A percentile compares a stretch with the other conserved stretches of the same genome.
phyloP scores from a whole-genome alignment of 192 early-diverging fungal species.

The Coemansia nantahalensis region DNA sequence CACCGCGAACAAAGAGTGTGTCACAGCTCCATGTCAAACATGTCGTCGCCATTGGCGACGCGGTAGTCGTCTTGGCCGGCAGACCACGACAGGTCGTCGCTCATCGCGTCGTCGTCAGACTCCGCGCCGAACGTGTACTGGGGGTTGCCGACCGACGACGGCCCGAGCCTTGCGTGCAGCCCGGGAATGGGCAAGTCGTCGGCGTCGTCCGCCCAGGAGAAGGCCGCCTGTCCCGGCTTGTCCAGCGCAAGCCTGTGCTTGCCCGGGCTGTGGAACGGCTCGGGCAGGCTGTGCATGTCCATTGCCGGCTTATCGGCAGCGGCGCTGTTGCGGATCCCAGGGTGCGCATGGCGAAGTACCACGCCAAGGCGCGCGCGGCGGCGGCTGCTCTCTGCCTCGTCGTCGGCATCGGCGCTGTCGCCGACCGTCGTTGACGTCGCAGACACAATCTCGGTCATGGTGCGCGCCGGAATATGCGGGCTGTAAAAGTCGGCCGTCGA shows the following conservation, averaged over 20 bases:
- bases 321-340: conserved; percentile 1
- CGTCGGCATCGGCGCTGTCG: conserved; percentile 30
- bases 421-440: conserved; percentile 5
- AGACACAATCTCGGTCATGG: neutral
- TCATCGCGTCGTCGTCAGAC: conserved; percentile 30
- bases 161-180: conserved; percentile 3
- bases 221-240: conserved; percentile 14
- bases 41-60: conserved; percentile 17
- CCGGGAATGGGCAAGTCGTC: conserved; percentile 51
- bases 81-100: conserved; percentile 47
- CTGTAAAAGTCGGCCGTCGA: conserved; percentile 48
- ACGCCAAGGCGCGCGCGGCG: neutral
- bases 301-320: neutral
- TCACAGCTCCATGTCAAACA: conserved; percentile 48
- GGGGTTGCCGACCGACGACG: too few relatives aligned
- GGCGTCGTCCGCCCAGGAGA: conserved; percentile 54
- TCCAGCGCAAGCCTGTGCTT: conserved; percentile 7
- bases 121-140: conserved; percentile 4
- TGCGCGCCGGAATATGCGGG: conserved; percentile 18
- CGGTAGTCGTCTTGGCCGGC: conserved; percentile 25
- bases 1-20: neutral
- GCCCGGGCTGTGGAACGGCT: conserved; percentile 18
- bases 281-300: conserved; percentile 36
- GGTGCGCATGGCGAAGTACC: conserved; percentile 9
- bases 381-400: conserved; percentile 26